phyloP scores from a whole-genome alignment of 495 filamentous ascomycete species.

The Diplogelasinospora grovesii region DNA sequence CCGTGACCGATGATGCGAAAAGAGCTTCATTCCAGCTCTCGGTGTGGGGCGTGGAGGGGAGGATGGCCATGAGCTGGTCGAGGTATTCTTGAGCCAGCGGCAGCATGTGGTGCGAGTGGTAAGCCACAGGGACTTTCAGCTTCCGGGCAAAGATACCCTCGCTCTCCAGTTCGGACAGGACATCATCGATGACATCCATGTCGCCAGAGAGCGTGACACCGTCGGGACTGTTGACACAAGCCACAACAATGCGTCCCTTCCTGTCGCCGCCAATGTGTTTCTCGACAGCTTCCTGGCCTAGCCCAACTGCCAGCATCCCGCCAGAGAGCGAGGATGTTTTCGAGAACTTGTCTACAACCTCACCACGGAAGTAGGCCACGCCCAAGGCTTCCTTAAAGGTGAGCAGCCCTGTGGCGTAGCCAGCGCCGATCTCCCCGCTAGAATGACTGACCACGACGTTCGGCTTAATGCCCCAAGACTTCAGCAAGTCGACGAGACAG shows the following conservation, averaged over 20 bases:
- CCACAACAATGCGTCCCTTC: constrained; percentile 21
- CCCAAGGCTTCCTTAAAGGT: constrained; percentile 36
- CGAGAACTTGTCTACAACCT: not conserved
- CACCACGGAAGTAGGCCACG: constrained; percentile 36
- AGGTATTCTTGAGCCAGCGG: constrained; percentile 24
- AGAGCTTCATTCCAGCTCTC: constrained; percentile 1
- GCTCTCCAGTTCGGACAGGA: constrained; percentile 4
- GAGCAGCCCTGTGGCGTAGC: constrained; percentile 35
- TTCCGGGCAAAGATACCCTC: constrained; percentile 15
- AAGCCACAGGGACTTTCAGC: constrained; percentile 28
- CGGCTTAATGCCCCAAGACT: constrained; percentile 38
- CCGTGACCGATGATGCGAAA: constrained; percentile 28
- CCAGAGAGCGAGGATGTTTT: constrained; percentile 27
- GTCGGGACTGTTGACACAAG: constrained; percentile 36
- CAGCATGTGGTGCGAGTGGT: constrained; percentile 34
- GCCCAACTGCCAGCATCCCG: constrained; percentile 43
- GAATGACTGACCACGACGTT: constrained; percentile 51
- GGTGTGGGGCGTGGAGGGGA: not conserved
- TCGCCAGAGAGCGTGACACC: constrained; percentile 42
- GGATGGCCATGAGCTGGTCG: not conserved
- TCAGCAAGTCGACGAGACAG: constrained; percentile 43
- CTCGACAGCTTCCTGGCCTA: constrained; percentile 27
- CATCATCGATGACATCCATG: constrained; percentile 18
- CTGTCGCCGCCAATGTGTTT: constrained; percentile 15
- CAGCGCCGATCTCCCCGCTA: constrained; percentile 50